Evolutionary conservation across 2,329 filamentous ascomycete genomes (phyloP).

Genomic region (Delphinella strobiligena): DNA sequence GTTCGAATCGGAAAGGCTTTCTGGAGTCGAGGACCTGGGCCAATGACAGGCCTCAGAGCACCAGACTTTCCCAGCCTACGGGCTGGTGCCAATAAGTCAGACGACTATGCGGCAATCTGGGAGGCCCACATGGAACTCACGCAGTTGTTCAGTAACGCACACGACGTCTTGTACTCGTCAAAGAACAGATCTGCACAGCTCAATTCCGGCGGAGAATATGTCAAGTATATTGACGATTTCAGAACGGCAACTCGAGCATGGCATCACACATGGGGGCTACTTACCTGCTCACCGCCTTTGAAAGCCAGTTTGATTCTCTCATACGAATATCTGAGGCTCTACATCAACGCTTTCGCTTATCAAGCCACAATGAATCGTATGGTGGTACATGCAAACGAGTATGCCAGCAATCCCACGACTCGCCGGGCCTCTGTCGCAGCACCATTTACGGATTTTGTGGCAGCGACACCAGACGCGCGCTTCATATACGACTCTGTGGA

Average conservation of each 20-base stretch:
- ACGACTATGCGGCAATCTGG: conserved; percentile 22
- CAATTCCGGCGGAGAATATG: conserved; percentile 22
- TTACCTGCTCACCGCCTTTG: conserved; percentile 20
- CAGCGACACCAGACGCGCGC: conserved; percentile 49
- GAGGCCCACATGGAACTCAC: conserved; percentile 22
- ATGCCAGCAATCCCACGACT: conserved; percentile 33
- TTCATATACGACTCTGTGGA: conserved; percentile 57
- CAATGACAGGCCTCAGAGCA: conserved; percentile 20
- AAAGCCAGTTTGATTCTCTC: conserved; percentile 50
- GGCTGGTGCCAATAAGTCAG: conserved; percentile 13
- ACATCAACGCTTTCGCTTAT: conserved; percentile 56
- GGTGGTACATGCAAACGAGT: conserved; percentile 17
- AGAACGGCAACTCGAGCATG: conserved; percentile 20
- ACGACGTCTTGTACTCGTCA: conserved; percentile 22
- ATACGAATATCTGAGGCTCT: conserved; percentile 53
- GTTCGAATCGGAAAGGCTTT: conserved; percentile 23
- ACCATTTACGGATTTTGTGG: conserved; percentile 39
- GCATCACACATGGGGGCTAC: conserved; percentile 19
- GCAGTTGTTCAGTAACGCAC: conserved; percentile 22
- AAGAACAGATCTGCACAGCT: conserved; percentile 21
- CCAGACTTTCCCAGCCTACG: conserved; percentile 21
- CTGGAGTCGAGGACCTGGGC: conserved; percentile 21
- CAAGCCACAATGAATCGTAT: conserved; percentile 30
- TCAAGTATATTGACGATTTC: conserved; percentile 24
- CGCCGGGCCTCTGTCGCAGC: conserved; percentile 19